A percentile compares a stretch with the other conserved stretches of the same genome.
Conservation (phyloP, 805 yeast genomes). For the Ogataea ramenticola region DNA sequence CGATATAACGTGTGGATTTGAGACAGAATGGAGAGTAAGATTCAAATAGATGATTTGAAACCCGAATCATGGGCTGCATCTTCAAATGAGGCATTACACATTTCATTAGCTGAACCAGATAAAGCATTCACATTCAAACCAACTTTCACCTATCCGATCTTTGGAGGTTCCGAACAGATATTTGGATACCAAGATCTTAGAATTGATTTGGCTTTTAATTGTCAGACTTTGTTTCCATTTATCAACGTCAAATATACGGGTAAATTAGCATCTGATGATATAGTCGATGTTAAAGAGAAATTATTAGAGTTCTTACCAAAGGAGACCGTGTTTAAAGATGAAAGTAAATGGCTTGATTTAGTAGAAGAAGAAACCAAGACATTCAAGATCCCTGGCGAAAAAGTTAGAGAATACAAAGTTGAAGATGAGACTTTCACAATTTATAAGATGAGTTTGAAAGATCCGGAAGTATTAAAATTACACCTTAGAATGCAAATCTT, state of each 20-base stretch:
- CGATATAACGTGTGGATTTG: no score
- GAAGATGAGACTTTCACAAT: constrained; percentile 40
- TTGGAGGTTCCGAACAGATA: constrained; percentile 84
- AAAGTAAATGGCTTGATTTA: constrained; percentile 55
- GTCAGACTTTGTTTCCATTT: constrained; percentile 66
- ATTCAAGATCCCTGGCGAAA: constrained; percentile 24
- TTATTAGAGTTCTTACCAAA: constrained; percentile 54
- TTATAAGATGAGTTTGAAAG: constrained; percentile 40
- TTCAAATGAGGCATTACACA: constrained; percentile 58
- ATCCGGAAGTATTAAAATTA: constrained; percentile 38
- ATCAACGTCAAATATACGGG: constrained; percentile 50
- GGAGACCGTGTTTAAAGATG: constrained; percentile 54
- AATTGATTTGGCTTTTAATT: constrained; percentile 67
- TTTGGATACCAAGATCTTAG: constrained; percentile 73
- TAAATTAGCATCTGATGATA: constrained; percentile 48
- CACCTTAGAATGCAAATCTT: constrained; percentile 72
- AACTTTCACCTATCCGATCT: constrained; percentile 83
- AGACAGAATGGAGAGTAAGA: background rate
- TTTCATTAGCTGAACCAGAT: constrained; percentile 52
- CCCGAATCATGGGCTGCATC: constrained; percentile 74
- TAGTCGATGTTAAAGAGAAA: constrained; percentile 51
- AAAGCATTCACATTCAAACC: constrained; percentile 68
- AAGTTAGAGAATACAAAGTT: constrained; percentile 24
- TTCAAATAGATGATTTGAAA: background rate
- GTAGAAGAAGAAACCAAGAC: constrained; percentile 36